Evolutionary conservation across 306 rosid genomes (phyloP).

Genomic region (Senna siamea): DNA sequence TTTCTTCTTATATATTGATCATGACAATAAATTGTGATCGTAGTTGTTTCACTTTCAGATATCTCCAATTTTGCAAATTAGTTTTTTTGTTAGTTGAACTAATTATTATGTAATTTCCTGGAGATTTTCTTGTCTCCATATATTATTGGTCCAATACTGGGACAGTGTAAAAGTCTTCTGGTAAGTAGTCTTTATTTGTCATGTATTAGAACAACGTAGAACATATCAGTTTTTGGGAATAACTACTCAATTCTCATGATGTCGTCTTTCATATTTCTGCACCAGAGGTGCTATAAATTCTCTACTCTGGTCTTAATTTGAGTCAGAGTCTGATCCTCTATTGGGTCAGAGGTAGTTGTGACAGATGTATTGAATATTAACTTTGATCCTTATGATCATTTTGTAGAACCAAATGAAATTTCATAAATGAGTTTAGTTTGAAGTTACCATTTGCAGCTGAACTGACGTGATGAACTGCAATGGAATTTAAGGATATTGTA

Average conservation of each 20-base stretch:
- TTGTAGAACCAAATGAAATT: too few relatives aligned
- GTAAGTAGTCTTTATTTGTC: not conserved
- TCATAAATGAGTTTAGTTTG: too few relatives aligned
- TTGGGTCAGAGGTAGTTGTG: slow-evolving; percentile 2
- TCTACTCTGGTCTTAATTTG: not conserved
- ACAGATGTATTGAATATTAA: not conserved
- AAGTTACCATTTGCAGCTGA: not conserved
- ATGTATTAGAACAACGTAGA: not conserved
- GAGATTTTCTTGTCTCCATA: too few relatives aligned
- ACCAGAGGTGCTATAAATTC: not conserved
- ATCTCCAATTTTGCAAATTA: not conserved
- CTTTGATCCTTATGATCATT: slow-evolving; percentile 4
- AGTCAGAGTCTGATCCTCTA: slow-evolving; percentile 14
- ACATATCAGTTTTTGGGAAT: not conserved
- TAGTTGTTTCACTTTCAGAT: not conserved
- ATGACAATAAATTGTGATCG: not conserved
- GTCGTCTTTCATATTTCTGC: not conserved
- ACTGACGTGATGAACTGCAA: not conserved
- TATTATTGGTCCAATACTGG: too few relatives aligned
- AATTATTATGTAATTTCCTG: not conserved
- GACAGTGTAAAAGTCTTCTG: too few relatives aligned
- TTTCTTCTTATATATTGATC: slow-evolving; percentile 11
- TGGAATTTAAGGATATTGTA: not conserved
- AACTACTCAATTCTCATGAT: not conserved
- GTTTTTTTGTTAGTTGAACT: not conserved